phyloP scores from a whole-genome alignment of 257 asterid genomes.

The Linaria vulgaris region DNA sequence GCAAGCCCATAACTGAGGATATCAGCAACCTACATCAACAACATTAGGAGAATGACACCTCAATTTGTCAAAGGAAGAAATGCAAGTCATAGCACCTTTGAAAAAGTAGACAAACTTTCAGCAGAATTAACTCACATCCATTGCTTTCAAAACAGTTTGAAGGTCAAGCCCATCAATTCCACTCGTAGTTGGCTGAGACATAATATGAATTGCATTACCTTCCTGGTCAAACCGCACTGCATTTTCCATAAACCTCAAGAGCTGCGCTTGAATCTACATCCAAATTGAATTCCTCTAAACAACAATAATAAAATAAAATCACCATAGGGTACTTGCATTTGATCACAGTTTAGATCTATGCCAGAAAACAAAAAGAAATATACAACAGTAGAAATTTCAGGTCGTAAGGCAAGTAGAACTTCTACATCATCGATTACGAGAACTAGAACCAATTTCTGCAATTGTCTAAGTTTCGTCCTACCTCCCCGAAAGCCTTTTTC shows the following conservation, averaged over 20 bases:
- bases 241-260: slow-evolving; percentile 63
- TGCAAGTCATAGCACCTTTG: neutral
- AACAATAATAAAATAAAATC: slow-evolving; percentile 47
- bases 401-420: too few species aligned
- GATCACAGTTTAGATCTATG: slow-evolving; percentile 12
- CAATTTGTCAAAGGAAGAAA: slow-evolving; percentile 13
- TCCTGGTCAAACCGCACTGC: slow-evolving; percentile 72
- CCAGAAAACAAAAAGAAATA: slow-evolving; percentile 10
- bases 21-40: slow-evolving; percentile 63
- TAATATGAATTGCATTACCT: slow-evolving; percentile 50
- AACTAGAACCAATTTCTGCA: too few species aligned
- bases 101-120: slow-evolving; percentile 19
- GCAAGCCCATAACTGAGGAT: slow-evolving; percentile 84
- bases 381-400: neutral
- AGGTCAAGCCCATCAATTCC: slow-evolving; percentile 65
- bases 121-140: slow-evolving; percentile 64
- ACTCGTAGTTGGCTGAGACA: slow-evolving; percentile 38
- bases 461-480: too few species aligned
- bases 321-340: slow-evolving; percentile 18
- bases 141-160: slow-evolving; percentile 65
- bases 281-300: slow-evolving; percentile 59
- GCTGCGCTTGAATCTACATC: slow-evolving; percentile 82
- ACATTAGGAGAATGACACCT: slow-evolving; percentile 21
- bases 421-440: too few species aligned
- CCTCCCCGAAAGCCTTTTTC: too few species aligned